A percentile compares a stretch with the other conserved stretches of the same genome.
Conservation (phyloP, 495 filamentous ascomycete genomes). For the Talaromyces stipitatus region DNA sequence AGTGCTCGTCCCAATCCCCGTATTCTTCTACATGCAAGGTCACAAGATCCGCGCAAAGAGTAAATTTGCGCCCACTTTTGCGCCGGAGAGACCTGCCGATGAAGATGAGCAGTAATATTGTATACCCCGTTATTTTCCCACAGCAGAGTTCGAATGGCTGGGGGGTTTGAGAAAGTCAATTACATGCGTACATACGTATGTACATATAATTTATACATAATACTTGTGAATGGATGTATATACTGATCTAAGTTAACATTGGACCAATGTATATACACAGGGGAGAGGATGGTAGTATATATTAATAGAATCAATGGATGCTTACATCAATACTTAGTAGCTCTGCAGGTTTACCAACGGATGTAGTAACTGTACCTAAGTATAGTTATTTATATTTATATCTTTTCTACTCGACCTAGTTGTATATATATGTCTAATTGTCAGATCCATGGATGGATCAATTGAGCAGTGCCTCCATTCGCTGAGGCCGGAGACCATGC, state of each 20-base stretch:
- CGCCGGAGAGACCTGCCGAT: neutral
- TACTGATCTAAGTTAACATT: neutral
- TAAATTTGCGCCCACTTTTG: slow-evolving; percentile 55
- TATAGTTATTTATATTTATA: no score
- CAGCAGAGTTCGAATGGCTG: neutral
- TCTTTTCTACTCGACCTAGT: no score
- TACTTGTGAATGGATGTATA: neutral
- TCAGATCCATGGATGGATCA: no score
- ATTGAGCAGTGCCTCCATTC: no score
- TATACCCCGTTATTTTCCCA: neutral
- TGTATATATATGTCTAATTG: no score
- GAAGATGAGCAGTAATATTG: neutral
- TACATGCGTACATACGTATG: neutral
- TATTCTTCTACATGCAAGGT: slow-evolving; percentile 62
- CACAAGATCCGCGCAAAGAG: slow-evolving; percentile 56
- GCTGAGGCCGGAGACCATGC: no score
- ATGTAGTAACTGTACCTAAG: no score
- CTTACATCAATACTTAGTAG: no score
- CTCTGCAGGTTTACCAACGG: no score
- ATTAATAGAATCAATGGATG: no score
- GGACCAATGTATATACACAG: neutral
- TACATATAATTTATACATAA: neutral
- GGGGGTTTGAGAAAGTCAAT: neutral
- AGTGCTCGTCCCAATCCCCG: slow-evolving; percentile 62
- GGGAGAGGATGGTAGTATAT: neutral